Conservation (phyloP, 2,329 filamentous ascomycete genomes). For the Ophiostoma ulmi region DNA sequence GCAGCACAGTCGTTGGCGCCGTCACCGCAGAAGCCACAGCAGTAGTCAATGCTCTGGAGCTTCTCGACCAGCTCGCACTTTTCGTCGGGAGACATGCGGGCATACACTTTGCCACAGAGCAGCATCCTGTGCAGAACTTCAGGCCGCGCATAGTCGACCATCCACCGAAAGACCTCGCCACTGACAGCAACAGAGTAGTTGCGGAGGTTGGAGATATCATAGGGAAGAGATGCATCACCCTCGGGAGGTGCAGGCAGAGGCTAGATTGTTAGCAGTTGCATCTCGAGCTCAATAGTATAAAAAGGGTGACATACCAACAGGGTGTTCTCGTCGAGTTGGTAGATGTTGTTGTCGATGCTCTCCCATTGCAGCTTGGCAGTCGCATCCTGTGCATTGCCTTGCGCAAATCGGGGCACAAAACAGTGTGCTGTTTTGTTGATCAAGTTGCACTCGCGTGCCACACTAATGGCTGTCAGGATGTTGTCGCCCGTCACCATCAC, state of each 20-base stretch:
- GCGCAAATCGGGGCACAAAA: conserved; percentile 82
- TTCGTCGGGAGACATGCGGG: conserved; percentile 97
- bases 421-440: conserved; percentile 78
- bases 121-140: conserved; percentile 79
- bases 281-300: conserved; percentile 41
- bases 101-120: conserved; percentile 85
- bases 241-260: not conserved
- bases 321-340: conserved; percentile 71
- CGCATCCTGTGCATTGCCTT: conserved; percentile 69
- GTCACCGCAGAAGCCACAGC: conserved; percentile 92
- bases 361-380: conserved; percentile 79
- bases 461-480: conserved; percentile 92
- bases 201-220: conserved; percentile 71
- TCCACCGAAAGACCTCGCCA: conserved; percentile 94
- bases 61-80: conserved; percentile 98
- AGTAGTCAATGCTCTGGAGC: conserved; percentile 92
- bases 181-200: conserved; percentile 87
- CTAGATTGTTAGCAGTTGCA: not conserved
- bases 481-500: conserved; percentile 99
- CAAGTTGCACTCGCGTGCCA: conserved; percentile 82
- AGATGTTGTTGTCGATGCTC: conserved; percentile 81
- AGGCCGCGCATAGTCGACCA: conserved; percentile 83
- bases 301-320: conserved; percentile 43
- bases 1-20: conserved; percentile 97
- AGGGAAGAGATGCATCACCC: conserved; percentile 52